Base-by-base conservation (phyloP, 108 stramenopile species). In the Pseudonitzschia multiseries region DNA sequence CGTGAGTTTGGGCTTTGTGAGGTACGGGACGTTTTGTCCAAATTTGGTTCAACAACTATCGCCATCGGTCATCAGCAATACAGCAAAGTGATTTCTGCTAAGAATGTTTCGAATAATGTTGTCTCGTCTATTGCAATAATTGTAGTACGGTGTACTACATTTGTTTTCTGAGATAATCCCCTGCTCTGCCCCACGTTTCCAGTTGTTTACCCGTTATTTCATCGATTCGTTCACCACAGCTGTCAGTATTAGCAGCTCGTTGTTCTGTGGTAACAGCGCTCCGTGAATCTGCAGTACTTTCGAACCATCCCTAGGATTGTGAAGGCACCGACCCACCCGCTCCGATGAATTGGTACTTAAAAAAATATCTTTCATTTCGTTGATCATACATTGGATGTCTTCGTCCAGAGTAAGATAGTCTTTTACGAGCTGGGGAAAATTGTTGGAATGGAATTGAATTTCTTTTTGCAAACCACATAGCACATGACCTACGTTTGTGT, bases 381-480 rank as follows among this genome's bases (percentile, higher is more conserved):
- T 1, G 13, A 67, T 15, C 18, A 48, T 29, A 14, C 41, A 28
- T 29, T 50, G 44, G 15, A 67, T 26, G 15, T 40, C 61, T 22
- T 67, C 42, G n/a, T 67, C 46, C 22, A 26, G 22, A 13, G 46
- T 21, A 44, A 67, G 20, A 50, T 67, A 67, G 31, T 48, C 42
- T 15, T 9, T 13, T 27, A 60, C 67, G 46, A 71, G 22, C 6
- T 10, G 21, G 24, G 57, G 59, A 60, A 86, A 79, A 0, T 36
- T 46, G 18, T 51, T 73, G 20, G 83, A 83, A 14, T 74, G 70
- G 51, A 68, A 86, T 3, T 60, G 79, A 14, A 65, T 66, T 79
- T 70, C 72, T 14, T 76, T 78, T 64, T 80, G 78, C n/a, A 73
- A 82, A 36, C 82, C 77, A 43, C 77, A 86, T 2, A 86, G 71